These are phyloP conservation scores for Aspergillus arachidicola DNA, from an alignment of 2,329 filamentous ascomycete species.

Conservation along the genomic window DNA sequence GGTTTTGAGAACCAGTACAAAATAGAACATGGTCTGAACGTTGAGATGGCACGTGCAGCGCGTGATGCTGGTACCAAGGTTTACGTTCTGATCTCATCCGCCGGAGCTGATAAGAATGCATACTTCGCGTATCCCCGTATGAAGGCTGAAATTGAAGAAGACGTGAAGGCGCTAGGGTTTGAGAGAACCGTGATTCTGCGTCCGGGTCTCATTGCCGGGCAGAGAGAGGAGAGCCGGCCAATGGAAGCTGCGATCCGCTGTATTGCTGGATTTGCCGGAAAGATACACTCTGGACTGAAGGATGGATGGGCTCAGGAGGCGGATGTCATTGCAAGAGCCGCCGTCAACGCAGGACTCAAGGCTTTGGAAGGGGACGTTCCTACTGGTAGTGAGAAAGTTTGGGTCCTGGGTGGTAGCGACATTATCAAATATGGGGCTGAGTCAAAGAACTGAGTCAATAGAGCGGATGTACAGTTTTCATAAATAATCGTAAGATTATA, in stretches of 20 bases:
- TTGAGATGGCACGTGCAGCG: slow-evolving; percentile 75
- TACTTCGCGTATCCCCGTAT: slow-evolving; percentile 64
- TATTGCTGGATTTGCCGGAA: slow-evolving; percentile 59
- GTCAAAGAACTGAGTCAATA: neutral
- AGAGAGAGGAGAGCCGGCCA: slow-evolving; percentile 63
- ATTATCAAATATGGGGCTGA: slow-evolving; percentile 37
- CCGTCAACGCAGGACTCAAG: slow-evolving; percentile 41
- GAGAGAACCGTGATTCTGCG: slow-evolving; percentile 73
- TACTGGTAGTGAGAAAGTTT: slow-evolving; percentile 43
- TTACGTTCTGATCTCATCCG: slow-evolving; percentile 74
- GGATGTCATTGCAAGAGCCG: slow-evolving; percentile 62
- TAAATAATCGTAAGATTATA: neutral
- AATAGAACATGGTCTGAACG: slow-evolving; percentile 84
- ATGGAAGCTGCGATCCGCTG: slow-evolving; percentile 60
- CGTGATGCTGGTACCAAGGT: slow-evolving; percentile 71
- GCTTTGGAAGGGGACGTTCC: slow-evolving; percentile 44
- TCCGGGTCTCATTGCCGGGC: slow-evolving; percentile 76
- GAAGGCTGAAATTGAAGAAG: slow-evolving; percentile 86
- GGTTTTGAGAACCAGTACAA: slow-evolving; percentile 78
- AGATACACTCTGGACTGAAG: slow-evolving; percentile 56
- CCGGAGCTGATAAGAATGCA: slow-evolving; percentile 54
- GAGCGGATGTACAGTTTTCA: neutral
- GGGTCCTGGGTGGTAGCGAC: slow-evolving; percentile 40
- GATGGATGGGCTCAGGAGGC: slow-evolving; percentile 74
- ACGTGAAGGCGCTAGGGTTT: slow-evolving; percentile 71